Conservation (phyloP, 441 rosid species). For the Daphne laureola region DNA sequence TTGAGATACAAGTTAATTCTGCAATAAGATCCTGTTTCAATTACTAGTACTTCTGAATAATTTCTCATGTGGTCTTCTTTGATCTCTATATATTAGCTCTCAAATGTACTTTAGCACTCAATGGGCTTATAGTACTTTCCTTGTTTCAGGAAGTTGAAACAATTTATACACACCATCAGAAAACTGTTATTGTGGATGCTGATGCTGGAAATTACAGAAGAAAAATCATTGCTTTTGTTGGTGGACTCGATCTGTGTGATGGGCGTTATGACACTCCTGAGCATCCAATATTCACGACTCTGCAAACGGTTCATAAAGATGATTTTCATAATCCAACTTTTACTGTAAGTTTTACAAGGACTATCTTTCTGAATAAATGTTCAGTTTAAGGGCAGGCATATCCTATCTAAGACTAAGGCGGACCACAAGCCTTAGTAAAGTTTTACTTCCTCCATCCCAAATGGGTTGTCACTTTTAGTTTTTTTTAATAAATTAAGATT, state of each 20-base stretch:
- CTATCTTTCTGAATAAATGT: slow-evolving; percentile 4
- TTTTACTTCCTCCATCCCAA: too few relatives aligned
- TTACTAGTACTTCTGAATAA: too few relatives aligned
- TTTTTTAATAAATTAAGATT: too few relatives aligned
- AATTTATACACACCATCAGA: slow-evolving; percentile 96
- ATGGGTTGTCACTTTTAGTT: too few relatives aligned
- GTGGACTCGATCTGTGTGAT: slow-evolving; percentile 97
- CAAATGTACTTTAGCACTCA: not conserved
- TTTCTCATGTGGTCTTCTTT: too few relatives aligned
- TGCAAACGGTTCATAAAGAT: slow-evolving; percentile 65
- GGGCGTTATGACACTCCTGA: slow-evolving; percentile 93
- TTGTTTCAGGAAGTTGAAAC: slow-evolving; percentile 79
- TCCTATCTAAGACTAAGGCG: too few relatives aligned
- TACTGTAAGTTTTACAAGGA: slow-evolving; percentile 44
- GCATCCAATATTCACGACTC: slow-evolving; percentile 71
- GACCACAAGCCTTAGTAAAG: too few relatives aligned
- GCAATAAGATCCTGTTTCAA: too few relatives aligned
- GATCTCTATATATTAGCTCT: too few relatives aligned
- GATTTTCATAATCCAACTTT: slow-evolving; percentile 92
- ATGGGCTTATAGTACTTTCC: not conserved
- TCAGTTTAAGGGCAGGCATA: not conserved
- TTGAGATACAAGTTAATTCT: too few relatives aligned
- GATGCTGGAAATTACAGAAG: slow-evolving; percentile 71
- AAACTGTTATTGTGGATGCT: slow-evolving; percentile 87
- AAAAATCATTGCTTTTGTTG: slow-evolving; percentile 89